phyloP scores from a whole-genome alignment of 2,329 filamentous ascomycete genomes.

The Capronia epimyces region DNA sequence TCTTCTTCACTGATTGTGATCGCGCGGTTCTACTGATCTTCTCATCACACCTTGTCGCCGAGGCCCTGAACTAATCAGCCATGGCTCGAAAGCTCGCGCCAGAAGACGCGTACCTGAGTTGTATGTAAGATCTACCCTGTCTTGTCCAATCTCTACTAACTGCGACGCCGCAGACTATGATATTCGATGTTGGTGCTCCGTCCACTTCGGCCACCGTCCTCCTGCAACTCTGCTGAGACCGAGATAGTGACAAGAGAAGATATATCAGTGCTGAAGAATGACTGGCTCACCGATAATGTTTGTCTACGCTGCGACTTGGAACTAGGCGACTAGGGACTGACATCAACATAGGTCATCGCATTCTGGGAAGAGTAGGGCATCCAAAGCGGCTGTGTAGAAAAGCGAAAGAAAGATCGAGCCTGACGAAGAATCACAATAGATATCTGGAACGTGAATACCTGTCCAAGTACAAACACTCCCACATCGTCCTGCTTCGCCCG shows the following conservation, averaged over 20 bases:
- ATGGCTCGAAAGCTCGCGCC: slow-evolving; percentile 44
- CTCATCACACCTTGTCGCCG: background rate
- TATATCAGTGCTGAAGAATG: slow-evolving; percentile 77
- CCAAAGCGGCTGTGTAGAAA: no score
- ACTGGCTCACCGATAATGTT: slow-evolving; percentile 97
- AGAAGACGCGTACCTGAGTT: slow-evolving; percentile 65
- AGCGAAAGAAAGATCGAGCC: background rate
- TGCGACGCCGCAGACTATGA: slow-evolving; percentile 52
- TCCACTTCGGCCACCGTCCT: background rate
- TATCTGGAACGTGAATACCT: slow-evolving; percentile 89
- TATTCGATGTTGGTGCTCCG: slow-evolving; percentile 52
- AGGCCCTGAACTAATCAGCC: slow-evolving; percentile 11
- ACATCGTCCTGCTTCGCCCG: slow-evolving; percentile 85
- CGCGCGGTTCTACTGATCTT: background rate
- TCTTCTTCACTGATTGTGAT: background rate
- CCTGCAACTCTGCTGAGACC: slow-evolving; percentile 10
- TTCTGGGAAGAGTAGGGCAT: slow-evolving; percentile 87
- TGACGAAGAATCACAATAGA: slow-evolving; percentile 34
- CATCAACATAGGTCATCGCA: slow-evolving; percentile 65
- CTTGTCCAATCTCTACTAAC: slow-evolving; percentile 1
- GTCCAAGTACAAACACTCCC: slow-evolving; percentile 68
- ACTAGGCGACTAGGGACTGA: slow-evolving; percentile 3
- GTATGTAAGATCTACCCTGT: slow-evolving; percentile 44
- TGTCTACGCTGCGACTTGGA: slow-evolving; percentile 30
- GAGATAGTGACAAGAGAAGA: slow-evolving; percentile 78